Base-by-base conservation (phyloP, 331 rosid genomes). In the Acacia pycnantha region DNA sequence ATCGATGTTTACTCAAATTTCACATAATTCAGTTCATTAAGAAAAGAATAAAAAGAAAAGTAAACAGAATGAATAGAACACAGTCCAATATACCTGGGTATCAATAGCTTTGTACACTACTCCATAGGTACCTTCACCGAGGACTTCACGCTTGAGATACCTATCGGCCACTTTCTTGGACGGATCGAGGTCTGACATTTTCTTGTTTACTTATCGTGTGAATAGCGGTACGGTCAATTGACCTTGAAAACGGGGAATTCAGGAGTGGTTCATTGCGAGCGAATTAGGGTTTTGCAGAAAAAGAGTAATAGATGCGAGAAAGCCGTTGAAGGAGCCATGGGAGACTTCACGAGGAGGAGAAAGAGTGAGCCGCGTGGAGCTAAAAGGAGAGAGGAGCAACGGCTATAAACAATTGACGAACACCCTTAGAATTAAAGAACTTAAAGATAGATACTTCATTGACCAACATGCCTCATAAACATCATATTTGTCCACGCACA, bases 101-200 rank as follows among this genome's bases (percentile, higher is more conserved):
- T 94, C 99, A 84, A 93, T 92, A 84, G 99, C 99, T 86, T 93
- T 93, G 88, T 78, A 91, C 46, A 95, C 99, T 59, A 95, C 98
- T 72, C 97, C 97, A 78, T 92, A 93, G 61, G 98, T 92, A 88
- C 99, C 99, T 87, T 95, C 99, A 44, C 98, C 97, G 18, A 95
- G 96, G 41, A 89, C 89, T 86, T 91, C 99, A 41, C 92, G 98
- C 87, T 92, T 93, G 86, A 93, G 90, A 85, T 95, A 95, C 79
- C 98, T 92, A 82, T 92, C 97, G 18, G 98, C 97, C n/a, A 90
- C 94, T 86, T 89, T 93, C 90, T 93, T 93, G 8, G 93, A 77
- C 18, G 78, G 85, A 90, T 93, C 97, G 81, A 54, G 74, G 73
- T 88, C 97, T 10, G 62, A 73, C 62, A 73, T 73, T 73, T 73